Base-by-base conservation (phyloP, 129 eudicot species). In the Artemisia argyi region DNA sequence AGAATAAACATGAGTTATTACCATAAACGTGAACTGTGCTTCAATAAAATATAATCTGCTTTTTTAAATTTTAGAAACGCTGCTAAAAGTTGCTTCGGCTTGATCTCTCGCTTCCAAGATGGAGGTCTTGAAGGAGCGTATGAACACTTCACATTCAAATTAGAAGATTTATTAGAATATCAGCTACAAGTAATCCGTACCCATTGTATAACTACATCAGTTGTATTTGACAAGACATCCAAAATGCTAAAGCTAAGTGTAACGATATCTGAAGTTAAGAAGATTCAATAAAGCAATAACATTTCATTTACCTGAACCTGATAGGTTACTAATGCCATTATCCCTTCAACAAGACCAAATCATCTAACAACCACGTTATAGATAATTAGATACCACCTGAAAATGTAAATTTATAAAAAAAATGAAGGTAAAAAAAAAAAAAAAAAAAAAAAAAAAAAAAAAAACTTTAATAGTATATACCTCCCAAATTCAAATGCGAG, bases 291-390 rank as follows among this genome's bases (percentile, higher is more conserved):
- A 61, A 61, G 46, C 65, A 26, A 60, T 0, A 3, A 10, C 24
- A 35, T 35, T 63, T 15, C 0, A 3, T 15, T 5, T 32, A 63
- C 68, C 68, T 63, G 68, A 63, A 35, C 51, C 24, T 35, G 68
- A 32, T 63, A 49, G 17, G 50, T 63, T 12, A 63, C 24, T 30
- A 63, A 63, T 63, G 68, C 68, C 68, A 63, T 63, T 62, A 62
- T 62, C 67, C 67, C 67, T 62, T 62, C 48, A 32, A 61, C 26
- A n/a, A 32, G 16, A 63, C 68, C 26, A 18, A 16, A 35, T 63
- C 51, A 63, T 63, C 17, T 30, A 63, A 49, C 12, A 63, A 35
- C 28, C 24, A 16, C 50, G 42, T 63, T 35, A 63, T 14, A 61
- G 44, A 61, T 6, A 22, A 61, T 39, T 28, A 61, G 30, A 30